Evolutionary conservation across 139 green algal genomes (phyloP), one percentile per base, ranked within the genome.

Genomic region (Yamagishiella unicocca): DNA sequence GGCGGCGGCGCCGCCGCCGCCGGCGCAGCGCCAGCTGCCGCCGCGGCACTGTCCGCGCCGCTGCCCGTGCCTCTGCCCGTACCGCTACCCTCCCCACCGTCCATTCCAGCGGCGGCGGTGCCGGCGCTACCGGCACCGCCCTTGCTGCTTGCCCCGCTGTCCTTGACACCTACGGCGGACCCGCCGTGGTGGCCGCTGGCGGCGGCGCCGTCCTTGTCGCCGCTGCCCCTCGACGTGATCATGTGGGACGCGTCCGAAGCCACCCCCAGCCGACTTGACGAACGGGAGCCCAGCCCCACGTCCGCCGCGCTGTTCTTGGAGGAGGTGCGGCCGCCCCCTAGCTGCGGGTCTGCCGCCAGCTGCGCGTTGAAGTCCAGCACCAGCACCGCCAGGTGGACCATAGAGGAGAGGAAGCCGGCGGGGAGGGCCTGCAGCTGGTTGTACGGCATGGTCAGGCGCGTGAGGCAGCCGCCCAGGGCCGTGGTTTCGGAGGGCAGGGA

Each of bases 361-460:
- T 79, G n/a, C 22, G 72, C 58, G 58, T 89, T 89, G 42, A 74
- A 72, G 9, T 82, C 50, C 55, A 89, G 55, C 1, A 43, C 19
- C n/a, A 89, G 55, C 31, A 73, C 73, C 2, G 40, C 29, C 24
- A 89, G 54, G 3, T 45, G 43, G 0, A 43, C 70, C 54, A 89
- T 71, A 40, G 72, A 66, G 7, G 33, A 17, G 40, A 89, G 40
- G 72, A 73, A 82, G 42, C 54, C 58, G 40, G 83, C 55, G 29
- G 83, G 83, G 17, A 89, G 72, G 6, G n/a, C 12, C 19, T 35
- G 6, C 1, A 89, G 83, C 40, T 53, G n/a, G 72, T 89, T 89
- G 83, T 89, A 76, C 24, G 55, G 27, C n/a, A 53, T 68, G 8
- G n/a, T 21, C 24, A 89, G 83, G 27, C 37, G 50, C 14, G 66